Percentiles rank a stretch among this genome's conserved stretches.
Evolutionary conservation across 768 basidiomycete genomes (phyloP).

Genomic region (Exidia glandulosa): DNA sequence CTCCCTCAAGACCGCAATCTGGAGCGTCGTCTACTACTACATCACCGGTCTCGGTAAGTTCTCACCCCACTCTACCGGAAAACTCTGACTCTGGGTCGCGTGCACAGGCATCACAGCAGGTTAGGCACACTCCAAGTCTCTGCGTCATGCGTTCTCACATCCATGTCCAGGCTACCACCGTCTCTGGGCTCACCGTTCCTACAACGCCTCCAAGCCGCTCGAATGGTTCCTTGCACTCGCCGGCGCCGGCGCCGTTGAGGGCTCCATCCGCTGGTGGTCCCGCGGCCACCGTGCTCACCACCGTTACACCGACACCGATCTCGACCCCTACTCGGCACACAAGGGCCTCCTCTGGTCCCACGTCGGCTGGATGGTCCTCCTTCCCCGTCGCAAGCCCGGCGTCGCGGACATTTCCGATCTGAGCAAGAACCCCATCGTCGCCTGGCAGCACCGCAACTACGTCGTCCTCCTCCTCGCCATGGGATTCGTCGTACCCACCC

Average conservation of each 20-base stretch:
- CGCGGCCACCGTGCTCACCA: conserved; percentile 76
- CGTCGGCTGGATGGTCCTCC: conserved; percentile 77
- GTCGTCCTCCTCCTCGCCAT: conserved; percentile 49
- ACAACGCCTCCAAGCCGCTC: conserved; percentile 61
- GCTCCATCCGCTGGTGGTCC: conserved; percentile 83
- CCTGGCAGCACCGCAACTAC: conserved; percentile 53
- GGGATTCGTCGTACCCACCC: conserved; percentile 58
- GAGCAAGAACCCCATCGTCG: conserved; percentile 50
- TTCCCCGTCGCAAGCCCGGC: conserved; percentile 61
- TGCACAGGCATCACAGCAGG: conserved; percentile 40
- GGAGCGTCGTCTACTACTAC: conserved; percentile 61
- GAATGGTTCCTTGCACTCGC: conserved; percentile 61
- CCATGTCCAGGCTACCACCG: conserved; percentile 52
- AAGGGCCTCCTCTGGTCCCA: conserved; percentile 73
- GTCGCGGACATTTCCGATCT: conserved; percentile 64
- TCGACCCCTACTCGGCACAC: conserved; percentile 75
- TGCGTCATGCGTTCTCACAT: neutral
- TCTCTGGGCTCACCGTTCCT: conserved; percentile 78
- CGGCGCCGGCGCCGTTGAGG: conserved; percentile 76
- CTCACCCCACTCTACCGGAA: neutral
- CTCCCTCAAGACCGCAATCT: conserved; percentile 44
- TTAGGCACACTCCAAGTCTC: conserved; percentile 2
- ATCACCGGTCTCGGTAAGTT: conserved; percentile 73
- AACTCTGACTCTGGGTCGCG: conserved; percentile 1
- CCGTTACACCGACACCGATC: conserved; percentile 75